A percentile compares a stretch with the other conserved stretches of the same genome.
Conservation (phyloP, 768 basidiomycete genomes). For the Macrocybe gigantea region DNA sequence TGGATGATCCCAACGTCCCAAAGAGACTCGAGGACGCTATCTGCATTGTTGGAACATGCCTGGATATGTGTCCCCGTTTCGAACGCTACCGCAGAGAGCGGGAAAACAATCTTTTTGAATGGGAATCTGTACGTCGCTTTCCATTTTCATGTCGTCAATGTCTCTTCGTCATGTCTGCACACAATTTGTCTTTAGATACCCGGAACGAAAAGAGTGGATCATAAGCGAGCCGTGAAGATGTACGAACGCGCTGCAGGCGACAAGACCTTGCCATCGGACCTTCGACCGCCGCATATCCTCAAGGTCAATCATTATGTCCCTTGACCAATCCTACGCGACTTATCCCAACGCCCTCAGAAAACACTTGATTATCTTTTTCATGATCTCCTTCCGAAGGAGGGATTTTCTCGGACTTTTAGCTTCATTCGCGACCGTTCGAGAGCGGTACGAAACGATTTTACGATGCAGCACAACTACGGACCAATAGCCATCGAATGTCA, state of each 20-base stretch:
- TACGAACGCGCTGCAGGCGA: constrained; percentile 95
- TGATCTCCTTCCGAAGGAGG: constrained; percentile 62
- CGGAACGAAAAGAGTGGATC: constrained; percentile 82
- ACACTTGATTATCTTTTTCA: constrained; percentile 94
- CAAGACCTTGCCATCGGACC: constrained; percentile 85
- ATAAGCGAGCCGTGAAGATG: constrained; percentile 84
- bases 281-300: constrained; percentile 82
- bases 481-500: constrained; percentile 81
- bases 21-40: constrained; percentile 86
- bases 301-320: constrained; percentile 40
- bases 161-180: constrained; percentile 25
- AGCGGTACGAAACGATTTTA: constrained; percentile 88
- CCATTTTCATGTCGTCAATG: constrained; percentile 4
- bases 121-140: constrained; percentile 73
- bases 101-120: constrained; percentile 81
- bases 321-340: constrained; percentile 1
- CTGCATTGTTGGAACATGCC: constrained; percentile 87
- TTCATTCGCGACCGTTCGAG: constrained; percentile 94
- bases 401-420: constrained; percentile 64
- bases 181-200: constrained; percentile 55
- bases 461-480: constrained; percentile 82
- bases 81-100: constrained; percentile 88
- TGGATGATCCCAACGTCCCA: constrained; percentile 79
- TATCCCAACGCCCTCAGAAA: constrained; percentile 33
- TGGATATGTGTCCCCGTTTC: constrained; percentile 92